Conservation (phyloP, 2,329 filamentous ascomycete genomes). For the Aspergillus proliferans region DNA sequence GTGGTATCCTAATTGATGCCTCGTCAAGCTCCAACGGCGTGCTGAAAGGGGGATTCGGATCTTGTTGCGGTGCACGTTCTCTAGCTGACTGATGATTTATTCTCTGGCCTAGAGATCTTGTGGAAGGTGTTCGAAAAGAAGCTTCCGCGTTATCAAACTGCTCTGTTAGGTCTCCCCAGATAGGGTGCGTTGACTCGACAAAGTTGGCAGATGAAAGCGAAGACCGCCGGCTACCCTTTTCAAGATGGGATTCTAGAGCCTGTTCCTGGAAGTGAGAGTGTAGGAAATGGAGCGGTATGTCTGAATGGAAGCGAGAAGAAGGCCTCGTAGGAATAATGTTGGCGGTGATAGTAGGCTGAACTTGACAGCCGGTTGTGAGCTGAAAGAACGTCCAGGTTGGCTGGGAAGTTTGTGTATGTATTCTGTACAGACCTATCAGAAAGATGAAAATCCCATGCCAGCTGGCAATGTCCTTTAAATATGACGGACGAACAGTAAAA, state of each 20-base stretch:
- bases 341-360: constrained; percentile 67
- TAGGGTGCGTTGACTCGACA: constrained; percentile 63
- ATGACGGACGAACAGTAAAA: too few species aligned
- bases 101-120: constrained; percentile 58
- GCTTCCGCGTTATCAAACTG: constrained; percentile 80
- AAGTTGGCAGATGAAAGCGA: constrained; percentile 47
- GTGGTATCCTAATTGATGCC: constrained; percentile 65
- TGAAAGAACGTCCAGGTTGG: constrained; percentile 11
- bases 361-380: constrained; percentile 55
- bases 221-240: constrained; percentile 48
- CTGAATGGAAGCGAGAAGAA: constrained; percentile 57
- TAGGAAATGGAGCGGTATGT: constrained; percentile 81
- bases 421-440: too few species aligned
- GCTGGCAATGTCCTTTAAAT: too few species aligned
- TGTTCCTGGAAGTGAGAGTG: constrained; percentile 30
- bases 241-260: constrained; percentile 38
- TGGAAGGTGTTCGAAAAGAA: constrained; percentile 66
- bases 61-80: constrained; percentile 47
- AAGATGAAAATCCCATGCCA: too few species aligned
- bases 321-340: constrained; percentile 72
- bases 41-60: constrained; percentile 48
- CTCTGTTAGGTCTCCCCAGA: constrained; percentile 92
- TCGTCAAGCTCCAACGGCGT: constrained; percentile 34
- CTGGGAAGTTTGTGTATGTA: background rate
- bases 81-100: constrained; percentile 9